Percentiles rank a stretch among this genome's conserved stretches.
Evolutionary conservation across 2,329 filamentous ascomycete species (phyloP).

Genomic region (Dactylellina sp.): DNA sequence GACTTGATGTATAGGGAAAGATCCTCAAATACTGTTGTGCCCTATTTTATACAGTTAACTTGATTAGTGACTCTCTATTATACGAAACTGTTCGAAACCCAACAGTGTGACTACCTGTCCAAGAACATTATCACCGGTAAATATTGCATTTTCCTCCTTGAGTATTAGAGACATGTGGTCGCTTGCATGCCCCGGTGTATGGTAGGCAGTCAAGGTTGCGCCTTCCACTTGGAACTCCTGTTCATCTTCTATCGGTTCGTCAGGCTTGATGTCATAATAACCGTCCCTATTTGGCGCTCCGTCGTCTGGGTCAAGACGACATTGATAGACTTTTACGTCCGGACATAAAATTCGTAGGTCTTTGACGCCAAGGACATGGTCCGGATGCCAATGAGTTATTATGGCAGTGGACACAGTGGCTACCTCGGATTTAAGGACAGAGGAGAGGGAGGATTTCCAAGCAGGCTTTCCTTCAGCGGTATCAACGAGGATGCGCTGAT

Average conservation of each 20-base stretch:
- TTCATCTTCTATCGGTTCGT: constrained; percentile 68
- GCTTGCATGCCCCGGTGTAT: constrained; percentile 79
- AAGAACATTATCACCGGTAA: constrained; percentile 89
- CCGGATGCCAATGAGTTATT: constrained; percentile 91
- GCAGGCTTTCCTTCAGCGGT: constrained; percentile 83
- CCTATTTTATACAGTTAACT: constrained; percentile 65
- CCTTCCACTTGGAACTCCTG: constrained; percentile 71
- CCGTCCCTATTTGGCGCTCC: constrained; percentile 64
- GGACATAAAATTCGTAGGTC: constrained; percentile 77
- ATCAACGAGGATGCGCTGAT: constrained; percentile 82
- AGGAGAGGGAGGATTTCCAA: constrained; percentile 77
- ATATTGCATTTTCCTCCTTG: constrained; percentile 82
- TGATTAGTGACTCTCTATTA: neutral
- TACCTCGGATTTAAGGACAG: constrained; percentile 75
- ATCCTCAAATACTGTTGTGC: constrained; percentile 86
- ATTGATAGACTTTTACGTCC: constrained; percentile 73
- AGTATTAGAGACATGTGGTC: constrained; percentile 86
- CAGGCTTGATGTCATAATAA: constrained; percentile 66
- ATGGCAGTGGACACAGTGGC: constrained; percentile 77
- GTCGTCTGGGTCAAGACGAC: constrained; percentile 67
- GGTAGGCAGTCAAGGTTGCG: constrained; percentile 74
- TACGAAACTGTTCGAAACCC: neutral
- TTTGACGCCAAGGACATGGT: constrained; percentile 81
- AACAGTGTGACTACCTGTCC: constrained; percentile 67
- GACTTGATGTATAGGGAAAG: constrained; percentile 76